phyloP scores from a whole-genome alignment of 768 basidiomycete species.

The Terana coerulea region DNA sequence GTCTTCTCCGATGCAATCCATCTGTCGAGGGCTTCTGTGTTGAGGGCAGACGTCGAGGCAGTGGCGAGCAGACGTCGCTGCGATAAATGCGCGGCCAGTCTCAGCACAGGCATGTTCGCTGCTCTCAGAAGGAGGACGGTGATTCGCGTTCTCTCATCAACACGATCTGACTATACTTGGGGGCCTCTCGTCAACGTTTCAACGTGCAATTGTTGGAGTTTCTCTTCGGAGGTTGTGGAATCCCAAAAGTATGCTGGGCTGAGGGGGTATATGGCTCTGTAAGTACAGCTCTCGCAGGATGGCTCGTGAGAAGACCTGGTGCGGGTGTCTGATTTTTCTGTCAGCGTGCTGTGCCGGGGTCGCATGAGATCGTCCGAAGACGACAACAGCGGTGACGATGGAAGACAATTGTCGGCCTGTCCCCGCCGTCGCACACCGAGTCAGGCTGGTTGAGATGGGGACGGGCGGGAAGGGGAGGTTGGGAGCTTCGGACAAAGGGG shows the following conservation, averaged over 20 bases:
- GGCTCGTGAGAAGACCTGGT: no score
- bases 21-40: slow-evolving; percentile 35
- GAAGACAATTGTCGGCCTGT: background rate
- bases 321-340: no score
- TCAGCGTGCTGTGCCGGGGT: background rate
- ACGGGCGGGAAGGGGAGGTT: background rate
- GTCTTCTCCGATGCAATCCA: slow-evolving; percentile 52
- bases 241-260: no score
- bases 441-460: background rate
- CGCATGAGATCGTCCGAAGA: background rate
- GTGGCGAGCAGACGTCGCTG: background rate
- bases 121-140: background rate
- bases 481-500: background rate
- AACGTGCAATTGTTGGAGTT: no score
- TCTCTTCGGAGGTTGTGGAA: no score
- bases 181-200: no score
- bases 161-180: no score
- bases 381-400: background rate
- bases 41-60: background rate
- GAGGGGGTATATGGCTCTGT: no score
- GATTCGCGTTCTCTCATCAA: no score
- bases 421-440: background rate
- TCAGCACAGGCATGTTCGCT: background rate
- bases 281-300: no score
- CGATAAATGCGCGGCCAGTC: background rate